Evolutionary conservation across 768 basidiomycete species (phyloP).

Genomic region (Psilocybe sp.): DNA sequence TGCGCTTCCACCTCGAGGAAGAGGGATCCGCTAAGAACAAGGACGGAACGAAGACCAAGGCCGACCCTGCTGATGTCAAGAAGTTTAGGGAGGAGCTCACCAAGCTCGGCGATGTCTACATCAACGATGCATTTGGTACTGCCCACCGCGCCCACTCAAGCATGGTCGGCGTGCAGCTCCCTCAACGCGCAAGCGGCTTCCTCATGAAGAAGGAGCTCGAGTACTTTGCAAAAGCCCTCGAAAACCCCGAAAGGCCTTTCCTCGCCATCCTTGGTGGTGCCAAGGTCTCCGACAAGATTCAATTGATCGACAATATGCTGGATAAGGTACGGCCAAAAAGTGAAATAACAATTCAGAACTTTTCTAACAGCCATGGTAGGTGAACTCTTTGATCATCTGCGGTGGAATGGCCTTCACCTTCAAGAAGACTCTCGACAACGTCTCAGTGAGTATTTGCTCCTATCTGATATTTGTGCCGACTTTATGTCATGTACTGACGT

Average conservation of each 20-base stretch:
- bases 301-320: slow-evolving; percentile 97
- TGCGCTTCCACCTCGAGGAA: slow-evolving; percentile 98
- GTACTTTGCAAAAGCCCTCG: slow-evolving; percentile 96
- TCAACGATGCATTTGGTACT: slow-evolving; percentile 99
- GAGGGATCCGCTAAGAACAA: slow-evolving; percentile 93
- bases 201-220: slow-evolving; percentile 99
- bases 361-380: slow-evolving; percentile 38
- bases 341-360: not conserved
- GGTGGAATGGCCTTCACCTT: slow-evolving; percentile 99
- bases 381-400: slow-evolving; percentile 92
- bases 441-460: slow-evolving; percentile 47
- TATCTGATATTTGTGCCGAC: slow-evolving; percentile 3
- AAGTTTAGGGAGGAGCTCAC: slow-evolving; percentile 89
- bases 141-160: slow-evolving; percentile 98
- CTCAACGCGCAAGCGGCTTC: slow-evolving; percentile 91
- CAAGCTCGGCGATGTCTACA: slow-evolving; percentile 89
- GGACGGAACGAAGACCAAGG: slow-evolving; percentile 93
- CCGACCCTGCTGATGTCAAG: slow-evolving; percentile 75
- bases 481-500: slow-evolving; percentile 14
- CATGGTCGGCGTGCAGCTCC: slow-evolving; percentile 95
- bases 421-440: slow-evolving; percentile 86
- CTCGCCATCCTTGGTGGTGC: slow-evolving; percentile 97
- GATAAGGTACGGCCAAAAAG: slow-evolving; percentile 68
- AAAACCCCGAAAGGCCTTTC: slow-evolving; percentile 93
- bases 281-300: slow-evolving; percentile 99